A percentile compares a stretch with the other conserved stretches of the same genome.
Conservation (phyloP, 1,139 yeast genomes). For the Suhomyces taliae region DNA sequence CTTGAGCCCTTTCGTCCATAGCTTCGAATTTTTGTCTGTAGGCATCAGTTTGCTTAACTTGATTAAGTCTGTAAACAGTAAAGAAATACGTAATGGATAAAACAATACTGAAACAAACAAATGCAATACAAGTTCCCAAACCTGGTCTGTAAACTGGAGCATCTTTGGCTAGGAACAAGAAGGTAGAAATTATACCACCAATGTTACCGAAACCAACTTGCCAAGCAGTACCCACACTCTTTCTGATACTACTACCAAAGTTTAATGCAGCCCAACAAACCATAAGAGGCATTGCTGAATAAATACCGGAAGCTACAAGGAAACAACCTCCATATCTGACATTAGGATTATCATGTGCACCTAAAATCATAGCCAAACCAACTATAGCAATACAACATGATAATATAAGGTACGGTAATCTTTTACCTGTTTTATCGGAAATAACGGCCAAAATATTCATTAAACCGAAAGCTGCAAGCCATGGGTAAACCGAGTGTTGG, state of each 20-base stretch:
- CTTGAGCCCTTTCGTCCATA: constrained; percentile 47
- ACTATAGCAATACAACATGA: constrained; percentile 45
- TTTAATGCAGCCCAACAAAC: constrained; percentile 74
- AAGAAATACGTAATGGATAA: constrained; percentile 45
- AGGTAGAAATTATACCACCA: constrained; percentile 77
- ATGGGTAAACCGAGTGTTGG: constrained; percentile 69
- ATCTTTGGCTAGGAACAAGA: constrained; percentile 54
- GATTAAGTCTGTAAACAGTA: constrained; percentile 41
- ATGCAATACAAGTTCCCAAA: constrained; percentile 52
- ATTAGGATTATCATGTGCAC: constrained; percentile 31
- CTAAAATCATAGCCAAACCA: constrained; percentile 55
- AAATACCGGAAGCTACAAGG: constrained; percentile 63
- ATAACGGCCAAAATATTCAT: constrained; percentile 47
- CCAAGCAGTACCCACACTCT: constrained; percentile 72
- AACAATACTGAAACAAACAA: constrained; percentile 51
- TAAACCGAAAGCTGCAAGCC: constrained; percentile 63
- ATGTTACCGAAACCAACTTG: constrained; percentile 81
- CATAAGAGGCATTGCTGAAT: constrained; percentile 71
- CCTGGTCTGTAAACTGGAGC: constrained; percentile 64
- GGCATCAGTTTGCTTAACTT: constrained; percentile 35
- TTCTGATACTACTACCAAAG: constrained; percentile 68
- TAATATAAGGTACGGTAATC: constrained; percentile 50
- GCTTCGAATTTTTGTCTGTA: constrained; percentile 46
- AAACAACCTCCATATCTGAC: constrained; percentile 73
- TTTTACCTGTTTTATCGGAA: constrained; percentile 48